Evolutionary conservation across 148 eudicot genomes (phyloP), one percentile per base, ranked within the genome.

Genomic region (Spergularia marina): DNA sequence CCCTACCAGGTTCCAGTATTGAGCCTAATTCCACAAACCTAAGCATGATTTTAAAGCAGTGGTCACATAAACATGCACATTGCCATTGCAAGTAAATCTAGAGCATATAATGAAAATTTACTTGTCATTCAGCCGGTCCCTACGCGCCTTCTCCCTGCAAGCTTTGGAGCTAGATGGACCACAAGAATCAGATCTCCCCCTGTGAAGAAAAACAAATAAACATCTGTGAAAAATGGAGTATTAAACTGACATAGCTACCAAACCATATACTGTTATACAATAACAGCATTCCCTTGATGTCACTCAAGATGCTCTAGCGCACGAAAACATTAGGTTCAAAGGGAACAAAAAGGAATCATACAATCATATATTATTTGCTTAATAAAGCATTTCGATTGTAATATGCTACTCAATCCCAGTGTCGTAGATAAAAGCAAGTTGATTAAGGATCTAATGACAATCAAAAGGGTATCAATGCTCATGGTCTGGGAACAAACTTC

Each of bases 41-140:
- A 65, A 13, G 40, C 55, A 86, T 40, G 15, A 84, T 23, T 47
- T 14, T 53, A 77, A 62, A 58, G 34, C 36, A 53, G 52, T 51
- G 72, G 5, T 44, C 65, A 74, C 61, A 57, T 4, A 25, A 40
- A 57, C 39, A 18, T 44, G 53, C 71, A 44, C 20, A 40, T 17
- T 25, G 52, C 10, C 39, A 9, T 30, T 23, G n/a, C 70, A 61
- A 30, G n/a, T 15, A 75, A 53, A 51, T 25, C 12, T 11, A 14
- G 52, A 39, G 39, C 5, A 68, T 21, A 52, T 12, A 60, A 39
- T 16, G 40, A 71, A 59, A 14, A 17, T 44, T 39, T 76, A 91
- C 96, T 89, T 89, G 91, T 91, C 96, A 76, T 91, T 91, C 54
- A 91, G 91, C 66, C 78, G 77, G 70, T 90, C 97, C 78, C 94